Conservation (phyloP, 345 rosid species). For the Boechera stricta region DNA sequence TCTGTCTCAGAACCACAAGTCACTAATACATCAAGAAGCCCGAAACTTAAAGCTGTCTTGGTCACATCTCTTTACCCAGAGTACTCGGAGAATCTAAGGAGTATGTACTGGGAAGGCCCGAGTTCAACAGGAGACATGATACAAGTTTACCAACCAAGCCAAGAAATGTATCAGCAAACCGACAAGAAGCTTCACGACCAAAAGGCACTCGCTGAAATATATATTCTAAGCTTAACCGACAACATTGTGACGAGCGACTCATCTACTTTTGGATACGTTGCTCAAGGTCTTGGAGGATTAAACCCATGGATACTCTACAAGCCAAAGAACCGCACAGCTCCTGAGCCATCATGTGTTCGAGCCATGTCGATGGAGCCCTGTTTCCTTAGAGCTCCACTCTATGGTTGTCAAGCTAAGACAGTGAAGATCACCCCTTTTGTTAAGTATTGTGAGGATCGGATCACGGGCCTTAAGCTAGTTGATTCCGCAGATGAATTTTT, state of each 20-base stretch:
- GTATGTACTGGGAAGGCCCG: conserved; percentile 18
- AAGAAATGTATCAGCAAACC: conserved; percentile 42
- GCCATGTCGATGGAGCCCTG: conserved; percentile 51
- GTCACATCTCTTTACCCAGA: conserved; percentile 43
- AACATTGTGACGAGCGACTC: conserved; percentile 43
- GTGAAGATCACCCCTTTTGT: conserved; percentile 34
- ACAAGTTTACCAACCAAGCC: conserved; percentile 46
- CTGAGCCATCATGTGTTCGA: conserved; percentile 44
- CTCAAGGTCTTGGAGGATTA: conserved; percentile 41
- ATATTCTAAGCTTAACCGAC: conserved; percentile 46
- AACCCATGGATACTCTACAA: conserved; percentile 48
- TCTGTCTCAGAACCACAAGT: background rate
- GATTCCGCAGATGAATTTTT: background rate
- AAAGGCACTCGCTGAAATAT: conserved; percentile 49
- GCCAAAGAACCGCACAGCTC: conserved; percentile 33
- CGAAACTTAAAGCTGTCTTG: conserved; percentile 43
- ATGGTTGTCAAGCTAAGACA: conserved; percentile 38
- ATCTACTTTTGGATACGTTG: conserved; percentile 54
- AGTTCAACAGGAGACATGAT: conserved; percentile 40
- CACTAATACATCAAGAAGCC: conserved; percentile 1
- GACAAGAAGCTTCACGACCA: conserved; percentile 42
- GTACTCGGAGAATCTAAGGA: conserved; percentile 33
- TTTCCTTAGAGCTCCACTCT: conserved; percentile 39
- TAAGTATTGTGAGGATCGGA: conserved; percentile 46
- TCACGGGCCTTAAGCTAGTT: conserved; percentile 41